Evolutionary conservation across 169 alveolate species (phyloP).

Genomic region (Plasmodium cynomolgi): DNA sequence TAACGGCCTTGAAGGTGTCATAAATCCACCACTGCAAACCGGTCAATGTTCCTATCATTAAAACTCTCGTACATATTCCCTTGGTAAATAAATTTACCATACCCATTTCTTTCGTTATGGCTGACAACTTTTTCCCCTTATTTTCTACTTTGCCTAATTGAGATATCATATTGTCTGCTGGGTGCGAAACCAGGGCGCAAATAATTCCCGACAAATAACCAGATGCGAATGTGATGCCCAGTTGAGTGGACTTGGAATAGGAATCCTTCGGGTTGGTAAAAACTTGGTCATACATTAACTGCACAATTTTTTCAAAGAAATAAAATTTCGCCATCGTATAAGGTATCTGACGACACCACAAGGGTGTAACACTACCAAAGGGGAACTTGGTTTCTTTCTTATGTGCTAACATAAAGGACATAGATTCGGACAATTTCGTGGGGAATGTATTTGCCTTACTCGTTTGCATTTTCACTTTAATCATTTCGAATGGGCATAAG

Average conservation of each 20-base stretch:
- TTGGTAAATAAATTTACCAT: slow-evolving; percentile 84
- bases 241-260: slow-evolving; percentile 92
- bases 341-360: slow-evolving; percentile 96
- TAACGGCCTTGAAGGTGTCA: slow-evolving; percentile 94
- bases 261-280: slow-evolving; percentile 91
- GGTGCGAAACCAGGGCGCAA: slow-evolving; percentile 97
- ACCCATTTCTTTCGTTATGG: slow-evolving; percentile 83
- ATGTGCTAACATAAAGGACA: slow-evolving; percentile 84
- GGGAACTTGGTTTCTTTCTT: slow-evolving; percentile 90
- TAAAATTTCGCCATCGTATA: slow-evolving; percentile 99
- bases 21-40: slow-evolving; percentile 99
- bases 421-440: slow-evolving; percentile 84
- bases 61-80: slow-evolving; percentile 95
- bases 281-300: slow-evolving; percentile 90
- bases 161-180: slow-evolving; percentile 97
- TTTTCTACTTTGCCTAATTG: slow-evolving; percentile 91
- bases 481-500: slow-evolving; percentile 98
- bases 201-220: slow-evolving; percentile 96
- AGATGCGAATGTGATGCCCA: slow-evolving; percentile 95
- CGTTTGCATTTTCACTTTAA: slow-evolving; percentile 95
- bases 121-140: slow-evolving; percentile 84
- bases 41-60: slow-evolving; percentile 98
- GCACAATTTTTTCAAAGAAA: slow-evolving; percentile 95
- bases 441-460: slow-evolving; percentile 91
- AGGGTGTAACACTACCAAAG: slow-evolving; percentile 92